phyloP scores from a whole-genome alignment of 208 protist genomes.

The Leishmania braziliensis region DNA sequence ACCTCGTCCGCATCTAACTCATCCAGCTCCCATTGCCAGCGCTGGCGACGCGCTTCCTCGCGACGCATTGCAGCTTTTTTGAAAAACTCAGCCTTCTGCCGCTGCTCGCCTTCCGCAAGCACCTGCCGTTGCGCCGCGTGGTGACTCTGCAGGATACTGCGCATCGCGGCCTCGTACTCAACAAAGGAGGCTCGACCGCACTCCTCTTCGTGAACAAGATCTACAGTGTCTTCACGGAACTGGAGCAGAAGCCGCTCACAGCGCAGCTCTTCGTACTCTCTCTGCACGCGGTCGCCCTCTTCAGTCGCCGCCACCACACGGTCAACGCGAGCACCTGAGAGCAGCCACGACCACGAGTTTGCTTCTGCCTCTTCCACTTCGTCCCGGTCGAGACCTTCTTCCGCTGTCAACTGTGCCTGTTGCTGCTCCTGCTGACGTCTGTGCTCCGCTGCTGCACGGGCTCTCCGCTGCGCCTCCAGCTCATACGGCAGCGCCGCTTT shows the following conservation, averaged over 20 bases:
- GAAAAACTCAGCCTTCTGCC: background rate
- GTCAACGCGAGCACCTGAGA: constrained; percentile 26
- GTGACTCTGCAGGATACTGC: constrained; percentile 14
- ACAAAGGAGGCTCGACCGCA: constrained; percentile 11
- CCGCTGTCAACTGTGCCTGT: background rate
- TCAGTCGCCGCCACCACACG: constrained; percentile 35
- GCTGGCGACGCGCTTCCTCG: constrained; percentile 18
- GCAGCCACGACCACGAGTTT: constrained; percentile 29
- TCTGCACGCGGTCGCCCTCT: constrained; percentile 39
- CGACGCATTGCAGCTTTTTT: constrained; percentile 10
- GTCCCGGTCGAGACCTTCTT: constrained; percentile 10
- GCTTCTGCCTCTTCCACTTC: constrained; percentile 17
- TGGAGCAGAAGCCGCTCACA: constrained; percentile 5
- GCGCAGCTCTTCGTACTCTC: constrained; percentile 31
- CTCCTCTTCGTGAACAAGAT: constrained; percentile 31
- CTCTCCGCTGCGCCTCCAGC: constrained; percentile 4
- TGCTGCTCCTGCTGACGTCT: background rate
- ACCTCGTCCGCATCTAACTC: constrained; percentile 49
- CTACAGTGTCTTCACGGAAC: constrained; percentile 15
- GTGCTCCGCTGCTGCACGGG: constrained; percentile 13
- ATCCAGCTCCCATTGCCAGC: constrained; percentile 29
- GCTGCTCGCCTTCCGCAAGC: constrained; percentile 17
- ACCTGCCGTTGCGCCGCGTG: constrained; percentile 12
- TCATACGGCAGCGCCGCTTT: constrained; percentile 9
- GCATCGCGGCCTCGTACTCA: constrained; percentile 26